These are phyloP conservation scores for Aaosphaeria pasadenensis DNA, from an alignment of 2,329 filamentous ascomycete genomes.

Conservation along the genomic window DNA sequence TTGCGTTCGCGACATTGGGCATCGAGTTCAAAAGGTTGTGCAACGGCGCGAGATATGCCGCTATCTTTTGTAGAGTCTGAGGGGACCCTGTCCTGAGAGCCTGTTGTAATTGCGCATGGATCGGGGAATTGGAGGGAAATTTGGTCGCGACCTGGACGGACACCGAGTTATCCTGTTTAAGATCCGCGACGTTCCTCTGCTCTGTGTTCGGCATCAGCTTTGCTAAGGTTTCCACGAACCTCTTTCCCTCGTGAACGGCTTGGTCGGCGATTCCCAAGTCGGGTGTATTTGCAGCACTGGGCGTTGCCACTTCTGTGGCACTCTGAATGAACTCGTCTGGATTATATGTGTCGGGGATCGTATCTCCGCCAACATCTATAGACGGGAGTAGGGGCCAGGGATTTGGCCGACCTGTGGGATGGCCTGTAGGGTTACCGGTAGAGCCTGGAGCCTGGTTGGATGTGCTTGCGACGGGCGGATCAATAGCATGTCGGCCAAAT, in stretches of 20 bases:
- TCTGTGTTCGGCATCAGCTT: constrained; percentile 21
- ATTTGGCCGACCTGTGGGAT: too few species aligned
- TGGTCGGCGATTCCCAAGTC: constrained; percentile 33
- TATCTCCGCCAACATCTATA: constrained; percentile 30
- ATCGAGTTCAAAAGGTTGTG: constrained; percentile 36
- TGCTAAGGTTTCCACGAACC: constrained; percentile 27
- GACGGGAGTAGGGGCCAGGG: neutral
- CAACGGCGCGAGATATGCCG: constrained; percentile 33
- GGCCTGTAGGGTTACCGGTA: too few species aligned
- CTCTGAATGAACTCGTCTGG: constrained; percentile 42
- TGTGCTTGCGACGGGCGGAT: neutral
- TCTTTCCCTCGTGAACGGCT: constrained; percentile 34
- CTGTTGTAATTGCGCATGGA: constrained; percentile 30
- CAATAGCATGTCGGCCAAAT: neutral
- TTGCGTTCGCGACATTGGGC: constrained; percentile 45
- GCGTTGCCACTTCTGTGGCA: constrained; percentile 48
- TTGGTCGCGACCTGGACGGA: constrained; percentile 18
- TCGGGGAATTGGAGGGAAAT: constrained; percentile 21
- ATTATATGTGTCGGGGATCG: constrained; percentile 34
- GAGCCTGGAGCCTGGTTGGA: too few species aligned
- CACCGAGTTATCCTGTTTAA: constrained; percentile 13
- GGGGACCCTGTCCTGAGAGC: constrained; percentile 29
- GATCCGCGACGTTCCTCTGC: constrained; percentile 10
- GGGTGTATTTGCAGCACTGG: constrained; percentile 39
- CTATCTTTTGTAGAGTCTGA: constrained; percentile 30